A percentile compares a stretch with the other conserved stretches of the same genome.
Evolutionary conservation across 2,329 filamentous ascomycete genomes (phyloP).

Genomic region (Ustulina deusta): DNA sequence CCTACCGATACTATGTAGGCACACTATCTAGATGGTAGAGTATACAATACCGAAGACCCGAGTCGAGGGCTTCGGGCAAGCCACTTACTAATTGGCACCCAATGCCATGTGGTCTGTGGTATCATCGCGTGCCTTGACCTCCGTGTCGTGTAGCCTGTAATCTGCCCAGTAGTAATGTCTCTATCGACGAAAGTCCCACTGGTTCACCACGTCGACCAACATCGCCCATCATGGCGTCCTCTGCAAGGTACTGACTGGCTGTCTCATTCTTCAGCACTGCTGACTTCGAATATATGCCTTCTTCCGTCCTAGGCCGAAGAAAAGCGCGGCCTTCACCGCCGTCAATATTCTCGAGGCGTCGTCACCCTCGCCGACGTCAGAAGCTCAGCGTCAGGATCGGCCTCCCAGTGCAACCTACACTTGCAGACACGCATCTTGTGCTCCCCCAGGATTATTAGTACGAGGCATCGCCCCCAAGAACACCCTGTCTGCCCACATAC

Average conservation of each 20-base stretch:
- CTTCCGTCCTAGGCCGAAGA: slow-evolving; percentile 26
- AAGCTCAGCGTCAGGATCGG: slow-evolving; percentile 17
- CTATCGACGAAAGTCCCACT: slow-evolving; percentile 25
- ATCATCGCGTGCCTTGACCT: slow-evolving; percentile 37
- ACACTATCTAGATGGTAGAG: too few species aligned
- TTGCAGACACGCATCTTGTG: slow-evolving; percentile 31
- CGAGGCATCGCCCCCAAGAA: slow-evolving; percentile 32
- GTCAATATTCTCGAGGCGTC: slow-evolving; percentile 6
- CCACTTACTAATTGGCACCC: slow-evolving; percentile 35
- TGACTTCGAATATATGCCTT: slow-evolving; percentile 1
- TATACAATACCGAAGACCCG: slow-evolving; percentile 28
- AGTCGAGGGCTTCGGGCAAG: slow-evolving; percentile 36
- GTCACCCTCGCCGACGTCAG: slow-evolving; percentile 28
- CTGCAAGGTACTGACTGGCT: slow-evolving; percentile 38
- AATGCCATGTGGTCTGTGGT: slow-evolving; percentile 40
- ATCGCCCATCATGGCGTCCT: slow-evolving; percentile 17
- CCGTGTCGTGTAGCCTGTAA: not conserved
- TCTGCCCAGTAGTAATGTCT: not conserved
- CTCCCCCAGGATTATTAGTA: slow-evolving; percentile 31
- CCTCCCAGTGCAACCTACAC: slow-evolving; percentile 23
- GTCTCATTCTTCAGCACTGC: slow-evolving; percentile 15
- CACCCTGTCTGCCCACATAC: slow-evolving; percentile 26
- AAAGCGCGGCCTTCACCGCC: slow-evolving; percentile 22
- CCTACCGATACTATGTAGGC: not conserved
- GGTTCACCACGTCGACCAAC: slow-evolving; percentile 28